Percentiles rank a stretch among this genome's conserved stretches.
Evolutionary conservation across 352 stramenopile species (phyloP).

Genomic region (Phytophthora brassicae): DNA sequence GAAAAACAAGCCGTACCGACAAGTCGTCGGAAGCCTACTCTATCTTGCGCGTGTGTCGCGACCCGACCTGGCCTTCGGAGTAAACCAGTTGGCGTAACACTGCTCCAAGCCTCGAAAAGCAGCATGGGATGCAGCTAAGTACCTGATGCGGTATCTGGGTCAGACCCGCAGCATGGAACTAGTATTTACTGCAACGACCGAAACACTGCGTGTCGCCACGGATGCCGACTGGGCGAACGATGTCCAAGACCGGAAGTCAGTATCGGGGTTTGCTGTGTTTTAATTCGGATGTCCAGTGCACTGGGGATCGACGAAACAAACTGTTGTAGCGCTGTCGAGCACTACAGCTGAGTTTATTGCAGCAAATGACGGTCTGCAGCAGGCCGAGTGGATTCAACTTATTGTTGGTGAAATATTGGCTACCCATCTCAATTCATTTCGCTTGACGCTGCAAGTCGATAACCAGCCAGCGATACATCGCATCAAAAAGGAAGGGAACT

Average conservation of each 20-base stretch:
- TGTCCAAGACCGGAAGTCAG: conserved; percentile 16
- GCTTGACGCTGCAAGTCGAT: conserved; percentile 9
- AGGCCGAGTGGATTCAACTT: no score
- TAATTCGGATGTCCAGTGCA: conserved; percentile 16
- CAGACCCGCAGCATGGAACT: background rate
- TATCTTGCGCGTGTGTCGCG: background rate
- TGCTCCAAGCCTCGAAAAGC: background rate
- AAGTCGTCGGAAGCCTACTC: background rate
- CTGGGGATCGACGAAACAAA: no score
- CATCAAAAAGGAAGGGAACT: background rate
- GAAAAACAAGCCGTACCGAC: background rate
- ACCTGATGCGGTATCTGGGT: conserved; percentile 4
- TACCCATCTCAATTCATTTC: no score
- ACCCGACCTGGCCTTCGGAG: background rate
- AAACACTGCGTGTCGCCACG: background rate
- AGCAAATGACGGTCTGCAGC: no score
- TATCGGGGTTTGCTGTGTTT: conserved; percentile 12
- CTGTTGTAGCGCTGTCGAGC: conserved; percentile 18
- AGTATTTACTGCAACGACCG: background rate
- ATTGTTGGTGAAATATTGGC: conserved; percentile 1
- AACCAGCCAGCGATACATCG: conserved; percentile 4
- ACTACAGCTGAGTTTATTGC: background rate
- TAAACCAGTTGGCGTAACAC: background rate
- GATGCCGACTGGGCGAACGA: conserved; percentile 33
- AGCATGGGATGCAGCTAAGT: background rate